phyloP scores from a whole-genome alignment of 192 early-diverging fungal genomes.

The Thamnidium elegans region DNA sequence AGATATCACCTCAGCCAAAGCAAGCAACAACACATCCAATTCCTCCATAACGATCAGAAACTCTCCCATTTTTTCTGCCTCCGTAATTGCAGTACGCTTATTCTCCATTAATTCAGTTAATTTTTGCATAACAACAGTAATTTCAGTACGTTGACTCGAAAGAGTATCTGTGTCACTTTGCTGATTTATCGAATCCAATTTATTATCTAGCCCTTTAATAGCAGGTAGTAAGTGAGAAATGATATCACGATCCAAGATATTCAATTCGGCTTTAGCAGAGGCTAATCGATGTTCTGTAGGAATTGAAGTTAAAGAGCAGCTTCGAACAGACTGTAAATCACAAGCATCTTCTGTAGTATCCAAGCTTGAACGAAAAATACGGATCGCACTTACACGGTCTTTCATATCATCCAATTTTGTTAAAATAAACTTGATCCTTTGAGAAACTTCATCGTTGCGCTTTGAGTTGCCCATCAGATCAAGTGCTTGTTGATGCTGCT shows the following conservation, averaged over 20 bases:
- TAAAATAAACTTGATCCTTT: slow-evolving; percentile 29
- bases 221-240: slow-evolving; percentile 24
- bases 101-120: slow-evolving; percentile 28
- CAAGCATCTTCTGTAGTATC: not conserved
- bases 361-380: slow-evolving; percentile 2
- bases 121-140: slow-evolving; percentile 28
- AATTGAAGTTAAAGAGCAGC: slow-evolving; percentile 23
- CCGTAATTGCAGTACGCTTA: slow-evolving; percentile 31
- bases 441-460: slow-evolving; percentile 10
- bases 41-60: slow-evolving; percentile 40
- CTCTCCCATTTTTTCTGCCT: slow-evolving; percentile 33
- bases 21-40: slow-evolving; percentile 36
- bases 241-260: slow-evolving; percentile 29
- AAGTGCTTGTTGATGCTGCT: slow-evolving; percentile 18
- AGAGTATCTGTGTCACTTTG: slow-evolving; percentile 17
- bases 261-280: slow-evolving; percentile 25
- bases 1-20: slow-evolving; percentile 39
- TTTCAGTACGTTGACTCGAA: slow-evolving; percentile 34
- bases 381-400: slow-evolving; percentile 3
- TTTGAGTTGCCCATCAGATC: slow-evolving; percentile 19
- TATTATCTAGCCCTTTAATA: slow-evolving; percentile 32
- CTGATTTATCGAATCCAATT: slow-evolving; percentile 9
- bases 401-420: slow-evolving; percentile 26
- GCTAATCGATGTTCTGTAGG: slow-evolving; percentile 28
- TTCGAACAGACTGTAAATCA: slow-evolving; percentile 18